Evolutionary conservation across 2,329 filamentous ascomycete species (phyloP).

Genomic region (Paraphaeosphaeria minitans): DNA sequence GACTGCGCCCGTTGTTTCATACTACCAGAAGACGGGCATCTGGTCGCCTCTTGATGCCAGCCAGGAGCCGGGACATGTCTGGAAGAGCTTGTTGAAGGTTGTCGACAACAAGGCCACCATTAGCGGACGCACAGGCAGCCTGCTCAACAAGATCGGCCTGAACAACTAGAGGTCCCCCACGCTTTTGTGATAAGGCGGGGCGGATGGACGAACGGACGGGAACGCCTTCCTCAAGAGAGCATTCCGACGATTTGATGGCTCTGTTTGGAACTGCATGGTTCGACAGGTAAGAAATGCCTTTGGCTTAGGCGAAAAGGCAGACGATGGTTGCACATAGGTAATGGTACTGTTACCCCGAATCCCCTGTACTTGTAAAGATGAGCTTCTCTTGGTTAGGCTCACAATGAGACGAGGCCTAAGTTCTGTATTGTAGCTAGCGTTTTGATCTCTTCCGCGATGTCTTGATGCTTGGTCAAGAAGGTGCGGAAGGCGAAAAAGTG

Average conservation of each 20-base stretch:
- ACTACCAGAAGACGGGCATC: slow-evolving; percentile 97
- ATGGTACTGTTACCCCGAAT: slow-evolving; percentile 14
- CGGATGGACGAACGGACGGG: neutral
- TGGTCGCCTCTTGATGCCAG: slow-evolving; percentile 95
- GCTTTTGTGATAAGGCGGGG: neutral
- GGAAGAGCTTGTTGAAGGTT: slow-evolving; percentile 87
- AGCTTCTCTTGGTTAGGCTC: slow-evolving; percentile 19
- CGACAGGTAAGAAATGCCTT: slow-evolving; percentile 19
- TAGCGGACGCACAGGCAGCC: slow-evolving; percentile 47
- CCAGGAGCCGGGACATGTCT: slow-evolving; percentile 93
- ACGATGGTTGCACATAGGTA: slow-evolving; percentile 26
- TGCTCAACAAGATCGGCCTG: slow-evolving; percentile 61
- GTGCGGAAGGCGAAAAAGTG: slow-evolving; percentile 1
- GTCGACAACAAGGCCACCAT: slow-evolving; percentile 64
- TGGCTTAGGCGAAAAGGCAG: slow-evolving; percentile 11
- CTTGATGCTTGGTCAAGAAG: slow-evolving; percentile 11
- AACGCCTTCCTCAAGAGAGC: slow-evolving; percentile 5
- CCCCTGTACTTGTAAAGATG: slow-evolving; percentile 30
- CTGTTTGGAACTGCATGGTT: slow-evolving; percentile 14
- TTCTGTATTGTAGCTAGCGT: slow-evolving; percentile 13
- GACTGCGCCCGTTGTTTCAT: slow-evolving; percentile 88
- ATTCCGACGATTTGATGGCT: slow-evolving; percentile 16
- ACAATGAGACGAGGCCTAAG: slow-evolving; percentile 6
- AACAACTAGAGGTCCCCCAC: slow-evolving; percentile 51
- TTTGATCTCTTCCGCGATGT: slow-evolving; percentile 10